These are phyloP conservation scores for Mycena sanguinolenta DNA, from an alignment of 768 basidiomycete genomes.

Conservation along the genomic window DNA sequence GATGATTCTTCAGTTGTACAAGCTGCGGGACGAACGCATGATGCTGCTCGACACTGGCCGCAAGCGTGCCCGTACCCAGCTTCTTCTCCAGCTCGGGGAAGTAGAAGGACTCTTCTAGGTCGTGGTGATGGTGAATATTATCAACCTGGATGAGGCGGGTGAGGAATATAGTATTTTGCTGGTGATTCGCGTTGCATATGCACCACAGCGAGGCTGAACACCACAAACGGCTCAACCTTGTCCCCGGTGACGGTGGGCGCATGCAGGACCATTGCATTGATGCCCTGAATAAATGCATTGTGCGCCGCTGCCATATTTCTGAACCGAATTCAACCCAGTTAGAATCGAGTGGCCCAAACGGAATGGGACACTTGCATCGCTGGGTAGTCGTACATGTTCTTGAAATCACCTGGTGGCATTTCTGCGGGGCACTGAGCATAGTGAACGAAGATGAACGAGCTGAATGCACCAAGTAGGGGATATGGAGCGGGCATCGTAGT, in stretches of 20 bases:
- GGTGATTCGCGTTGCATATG: neutral
- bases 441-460: too few species aligned
- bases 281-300: conserved; percentile 41
- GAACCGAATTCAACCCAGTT: neutral
- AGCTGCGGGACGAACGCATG: conserved; percentile 33
- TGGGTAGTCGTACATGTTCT: conserved; percentile 26
- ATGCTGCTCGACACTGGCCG: conserved; percentile 39
- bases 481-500: too few species aligned
- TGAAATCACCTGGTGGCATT: conserved; percentile 28
- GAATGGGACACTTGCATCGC: conserved; percentile 13
- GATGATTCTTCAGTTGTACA: conserved; percentile 31
- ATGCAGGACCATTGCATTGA: conserved; percentile 38
- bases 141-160: conserved; percentile 13
- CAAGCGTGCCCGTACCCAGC: conserved; percentile 31
- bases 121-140: conserved; percentile 39
- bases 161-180: neutral
- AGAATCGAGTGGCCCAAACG: neutral
- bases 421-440: too few species aligned
- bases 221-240: conserved; percentile 37
- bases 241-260: conserved; percentile 31
- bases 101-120: conserved; percentile 37
- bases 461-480: too few species aligned
- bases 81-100: conserved; percentile 39
- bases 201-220: conserved; percentile 35
- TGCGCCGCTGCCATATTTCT: conserved; percentile 41